Conservation (phyloP, 2,329 filamentous ascomycete species). For the Pseudomassariella vexata region DNA sequence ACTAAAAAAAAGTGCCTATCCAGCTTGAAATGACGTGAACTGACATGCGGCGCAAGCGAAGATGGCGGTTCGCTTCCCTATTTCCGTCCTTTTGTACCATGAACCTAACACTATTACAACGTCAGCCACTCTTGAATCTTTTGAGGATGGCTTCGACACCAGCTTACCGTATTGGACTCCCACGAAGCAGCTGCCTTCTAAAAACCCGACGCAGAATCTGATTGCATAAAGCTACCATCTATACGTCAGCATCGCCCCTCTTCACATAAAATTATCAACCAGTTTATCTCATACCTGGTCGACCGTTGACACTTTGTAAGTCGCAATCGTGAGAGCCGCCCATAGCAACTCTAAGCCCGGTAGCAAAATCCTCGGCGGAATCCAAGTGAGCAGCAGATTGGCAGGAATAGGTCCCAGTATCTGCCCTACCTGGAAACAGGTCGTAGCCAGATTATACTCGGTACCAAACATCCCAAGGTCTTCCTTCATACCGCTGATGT, state of each 20-base stretch:
- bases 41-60: slow-evolving; percentile 56
- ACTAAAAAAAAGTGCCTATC: too few species aligned
- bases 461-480: slow-evolving; percentile 12
- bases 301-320: slow-evolving; percentile 11
- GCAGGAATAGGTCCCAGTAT: slow-evolving; percentile 15
- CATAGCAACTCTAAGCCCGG: slow-evolving; percentile 36
- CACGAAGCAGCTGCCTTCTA: slow-evolving; percentile 42
- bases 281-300: slow-evolving; percentile 10
- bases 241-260: background rate
- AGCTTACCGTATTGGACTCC: slow-evolving; percentile 38
- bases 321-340: slow-evolving; percentile 15
- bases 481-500: slow-evolving; percentile 21
- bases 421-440: slow-evolving; percentile 12
- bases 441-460: slow-evolving; percentile 12
- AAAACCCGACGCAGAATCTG: slow-evolving; percentile 37
- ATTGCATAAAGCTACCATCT: slow-evolving; percentile 24
- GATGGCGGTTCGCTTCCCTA: slow-evolving; percentile 53
- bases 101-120: background rate
- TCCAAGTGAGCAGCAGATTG: slow-evolving; percentile 25
- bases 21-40: too few species aligned
- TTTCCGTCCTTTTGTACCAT: slow-evolving; percentile 1
- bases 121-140: background rate
- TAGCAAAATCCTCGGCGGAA: slow-evolving; percentile 34
- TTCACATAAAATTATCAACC: background rate
- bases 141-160: too few species aligned